A percentile compares a stretch with the other conserved stretches of the same genome.
Conservation (phyloP, 768 basidiomycete species). For the Pholiota conissans region DNA sequence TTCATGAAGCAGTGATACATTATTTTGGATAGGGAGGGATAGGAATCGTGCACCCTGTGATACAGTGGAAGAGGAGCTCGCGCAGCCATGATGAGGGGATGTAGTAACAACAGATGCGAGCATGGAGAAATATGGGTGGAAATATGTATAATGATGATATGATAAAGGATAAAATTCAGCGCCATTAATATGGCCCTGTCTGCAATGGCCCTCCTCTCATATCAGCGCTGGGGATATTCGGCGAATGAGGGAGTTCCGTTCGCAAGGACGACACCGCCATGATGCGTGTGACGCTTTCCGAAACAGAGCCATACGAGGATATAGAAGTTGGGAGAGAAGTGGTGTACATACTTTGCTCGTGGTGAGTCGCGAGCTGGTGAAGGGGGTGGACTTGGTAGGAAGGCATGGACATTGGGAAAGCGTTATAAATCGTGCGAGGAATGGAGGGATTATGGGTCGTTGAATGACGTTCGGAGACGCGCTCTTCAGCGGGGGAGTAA, state of each 20-base stretch:
- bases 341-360: neutral
- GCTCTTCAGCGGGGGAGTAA: conserved; percentile 19
- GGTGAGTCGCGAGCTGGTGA: neutral
- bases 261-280: conserved; percentile 46
- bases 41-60: neutral
- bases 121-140: neutral
- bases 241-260: conserved; percentile 38
- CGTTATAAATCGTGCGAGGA: conserved; percentile 28
- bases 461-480: conserved; percentile 11
- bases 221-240: conserved; percentile 16
- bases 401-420: conserved; percentile 18
- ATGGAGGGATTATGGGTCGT: conserved; percentile 6
- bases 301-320: conserved; percentile 12
- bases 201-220: conserved; percentile 13
- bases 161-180: neutral
- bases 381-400: conserved; percentile 2
- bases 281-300: conserved; percentile 26
- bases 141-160: neutral
- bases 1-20: conserved; percentile 15
- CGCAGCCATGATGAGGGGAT: neutral
- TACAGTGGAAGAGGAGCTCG: neutral
- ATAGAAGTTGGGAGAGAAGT: conserved; percentile 1
- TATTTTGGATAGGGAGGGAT: conserved; percentile 4
- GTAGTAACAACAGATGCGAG: neutral
- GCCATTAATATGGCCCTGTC: conserved; percentile 12